Conservation (phyloP, 2,329 filamentous ascomycete genomes). For the Epichloe sylvatica region DNA sequence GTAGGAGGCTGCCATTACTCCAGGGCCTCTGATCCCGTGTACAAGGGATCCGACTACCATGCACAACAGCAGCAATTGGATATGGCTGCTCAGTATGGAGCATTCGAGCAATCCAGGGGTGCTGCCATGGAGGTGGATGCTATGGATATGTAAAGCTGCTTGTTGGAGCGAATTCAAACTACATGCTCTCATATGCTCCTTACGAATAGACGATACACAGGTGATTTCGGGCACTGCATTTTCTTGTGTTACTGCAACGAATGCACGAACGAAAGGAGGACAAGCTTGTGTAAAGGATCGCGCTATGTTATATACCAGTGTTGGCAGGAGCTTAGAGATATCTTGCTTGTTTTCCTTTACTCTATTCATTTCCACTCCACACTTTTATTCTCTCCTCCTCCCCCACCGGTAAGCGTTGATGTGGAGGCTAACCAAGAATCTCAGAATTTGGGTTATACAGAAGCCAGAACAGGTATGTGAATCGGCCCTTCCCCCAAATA, state of each 20-base stretch:
- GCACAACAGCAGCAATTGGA: constrained; percentile 36
- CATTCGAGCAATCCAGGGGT: constrained; percentile 34
- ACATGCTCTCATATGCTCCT: not conserved
- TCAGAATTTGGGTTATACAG: constrained; percentile 1
- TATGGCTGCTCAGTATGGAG: constrained; percentile 58
- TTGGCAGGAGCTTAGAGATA: not conserved
- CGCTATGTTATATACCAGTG: not conserved
- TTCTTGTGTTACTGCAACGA: not conserved
- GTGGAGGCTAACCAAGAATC: constrained; percentile 2
- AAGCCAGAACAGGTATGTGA: constrained; percentile 2
- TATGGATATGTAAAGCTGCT: constrained; percentile 27
- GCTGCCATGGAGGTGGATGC: constrained; percentile 32
- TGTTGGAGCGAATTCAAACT: not conserved
- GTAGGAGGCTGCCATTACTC: constrained; percentile 31
- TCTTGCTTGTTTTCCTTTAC: not conserved
- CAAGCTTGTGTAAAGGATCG: not conserved
- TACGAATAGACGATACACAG: not conserved
- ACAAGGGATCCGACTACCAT: constrained; percentile 33
- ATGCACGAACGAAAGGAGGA: not conserved
- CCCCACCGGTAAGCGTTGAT: not conserved
- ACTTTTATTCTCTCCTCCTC: not conserved
- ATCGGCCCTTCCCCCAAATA: not conserved
- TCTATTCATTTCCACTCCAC: not conserved
- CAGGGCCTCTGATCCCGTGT: constrained; percentile 55
- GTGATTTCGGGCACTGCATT: not conserved